Base-by-base conservation (phyloP, 805 yeast species). In the Hanseniaspora lachancei region DNA sequence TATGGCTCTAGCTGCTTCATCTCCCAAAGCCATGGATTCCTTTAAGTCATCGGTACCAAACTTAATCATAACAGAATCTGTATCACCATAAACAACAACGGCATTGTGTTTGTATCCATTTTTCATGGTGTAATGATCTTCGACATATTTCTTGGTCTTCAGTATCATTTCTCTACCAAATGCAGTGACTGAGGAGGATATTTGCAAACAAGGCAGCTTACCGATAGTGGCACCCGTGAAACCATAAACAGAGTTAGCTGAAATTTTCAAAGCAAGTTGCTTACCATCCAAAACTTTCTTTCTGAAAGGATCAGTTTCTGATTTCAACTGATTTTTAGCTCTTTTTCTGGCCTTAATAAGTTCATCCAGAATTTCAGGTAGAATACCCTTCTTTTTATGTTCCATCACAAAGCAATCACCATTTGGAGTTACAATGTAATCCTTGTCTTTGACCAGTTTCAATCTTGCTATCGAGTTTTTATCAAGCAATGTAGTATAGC, bases 201-300 rank as follows among this genome's bases (percentile, higher is more conserved):
- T 93, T 0, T 95, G 95, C 57, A 93, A 73, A 72, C 98, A 95
- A 0, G 99, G 99, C 55, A 93, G 75, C 65, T 93, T 91, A 54
- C 99, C 99, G 47, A 91, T 83, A 0, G 97, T 93, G 1, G 99
- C 99, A 69, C 99, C 99, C 0, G 99, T 93, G 70, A 93, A 95
- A 49, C 99, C 99, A 68, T 93, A 93, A 5, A 93, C 99, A 1
- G 98, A 95, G 68, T 93, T 93, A 0, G 99, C 99, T 13, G 97
- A 89, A 51, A 93, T 87, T 65, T 93, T 93, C 66, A 93, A 74
- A 0, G 99, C 99, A 63, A 93, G 74, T 70, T 93, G 99, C 68
- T 98, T 79, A 75, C 99, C 99, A 67, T 93, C 95, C 49, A 95
- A 76, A 36, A 93, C 97, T 64, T 89, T 95, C 62, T 86, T 78